These are phyloP conservation scores for Aspergillus mulundensis DNA, from an alignment of 495 filamentous ascomycete genomes.

Conservation along the genomic window DNA sequence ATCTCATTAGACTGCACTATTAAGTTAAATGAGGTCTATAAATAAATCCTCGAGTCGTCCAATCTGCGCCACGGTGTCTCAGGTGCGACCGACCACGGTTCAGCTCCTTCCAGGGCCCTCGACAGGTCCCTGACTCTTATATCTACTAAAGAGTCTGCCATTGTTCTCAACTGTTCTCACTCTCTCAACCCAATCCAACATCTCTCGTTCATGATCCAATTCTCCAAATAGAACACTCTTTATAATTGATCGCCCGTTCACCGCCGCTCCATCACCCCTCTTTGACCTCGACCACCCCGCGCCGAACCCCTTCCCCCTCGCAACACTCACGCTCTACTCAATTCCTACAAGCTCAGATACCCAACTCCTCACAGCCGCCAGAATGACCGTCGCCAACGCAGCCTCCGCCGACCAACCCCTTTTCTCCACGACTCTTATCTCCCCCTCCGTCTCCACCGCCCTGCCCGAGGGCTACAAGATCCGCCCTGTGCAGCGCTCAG, in stretches of 20 bases:
- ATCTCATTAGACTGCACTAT: too few relatives aligned
- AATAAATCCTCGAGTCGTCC: neutral
- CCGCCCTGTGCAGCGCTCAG: slow-evolving; percentile 71
- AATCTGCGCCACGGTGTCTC: neutral
- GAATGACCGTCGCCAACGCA: slow-evolving; percentile 41
- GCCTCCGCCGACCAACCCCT: slow-evolving; percentile 44
- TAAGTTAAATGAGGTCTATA: slow-evolving; percentile 8
- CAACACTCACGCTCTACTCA: neutral
- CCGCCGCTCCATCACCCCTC: slow-evolving; percentile 1
- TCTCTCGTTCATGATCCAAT: neutral
- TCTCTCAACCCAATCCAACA: neutral
- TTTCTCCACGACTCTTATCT: slow-evolving; percentile 74
- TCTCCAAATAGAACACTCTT: neutral
- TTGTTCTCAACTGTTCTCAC: neutral
- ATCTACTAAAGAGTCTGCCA: neutral
- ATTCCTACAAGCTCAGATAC: neutral
- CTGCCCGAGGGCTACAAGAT: slow-evolving; percentile 80
- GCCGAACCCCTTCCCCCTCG: neutral
- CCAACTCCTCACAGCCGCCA: slow-evolving; percentile 15
- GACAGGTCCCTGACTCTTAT: neutral
- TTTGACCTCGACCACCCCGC: neutral
- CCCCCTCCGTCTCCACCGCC: slow-evolving; percentile 61
- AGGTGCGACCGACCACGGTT: slow-evolving; percentile 11
- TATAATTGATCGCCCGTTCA: slow-evolving; percentile 2
- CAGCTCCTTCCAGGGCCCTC: neutral